Percentiles rank a stretch among this genome's conserved stretches.
phyloP scores from a whole-genome alignment of 2,329 filamentous ascomycete genomes.

The Davidsoniella neocaledoniae region DNA sequence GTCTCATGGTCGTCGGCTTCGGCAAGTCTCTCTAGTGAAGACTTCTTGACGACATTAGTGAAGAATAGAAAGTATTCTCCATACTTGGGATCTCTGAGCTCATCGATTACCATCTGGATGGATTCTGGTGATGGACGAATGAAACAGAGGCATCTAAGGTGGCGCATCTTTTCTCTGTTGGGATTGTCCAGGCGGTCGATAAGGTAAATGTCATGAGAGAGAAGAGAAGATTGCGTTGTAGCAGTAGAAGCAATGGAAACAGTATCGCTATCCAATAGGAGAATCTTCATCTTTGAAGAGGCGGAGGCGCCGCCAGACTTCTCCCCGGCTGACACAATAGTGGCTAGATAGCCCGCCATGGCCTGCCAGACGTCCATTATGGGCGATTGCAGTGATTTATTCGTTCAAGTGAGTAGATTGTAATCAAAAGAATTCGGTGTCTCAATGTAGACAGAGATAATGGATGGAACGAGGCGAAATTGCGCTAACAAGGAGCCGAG shows the following conservation, averaged over 20 bases:
- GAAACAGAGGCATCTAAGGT: conserved; percentile 84
- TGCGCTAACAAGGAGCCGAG: too few species aligned
- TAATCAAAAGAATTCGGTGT: not conserved
- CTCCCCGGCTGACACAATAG: conserved; percentile 50
- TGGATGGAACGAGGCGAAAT: too few species aligned
- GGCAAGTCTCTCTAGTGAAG: conserved; percentile 77
- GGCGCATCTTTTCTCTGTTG: conserved; percentile 90
- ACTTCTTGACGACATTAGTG: conserved; percentile 95
- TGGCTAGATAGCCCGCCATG: conserved; percentile 85
- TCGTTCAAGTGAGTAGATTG: not conserved
- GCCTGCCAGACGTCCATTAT: conserved; percentile 88
- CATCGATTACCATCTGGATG: conserved; percentile 85
- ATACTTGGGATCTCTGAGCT: conserved; percentile 89
- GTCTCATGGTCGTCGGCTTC: conserved; percentile 97
- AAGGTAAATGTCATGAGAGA: conserved; percentile 95
- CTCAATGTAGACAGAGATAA: too few species aligned
- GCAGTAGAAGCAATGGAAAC: conserved; percentile 87
- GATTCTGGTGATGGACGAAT: conserved; percentile 83
- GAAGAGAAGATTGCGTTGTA: conserved; percentile 82
- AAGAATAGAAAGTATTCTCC: conserved; percentile 96
- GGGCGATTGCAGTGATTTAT: conserved; percentile 13
- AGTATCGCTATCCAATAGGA: conserved; percentile 85
- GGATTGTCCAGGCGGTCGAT: conserved; percentile 89
- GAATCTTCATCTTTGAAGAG: conserved; percentile 86
- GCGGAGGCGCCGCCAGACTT: conserved; percentile 44